Conservation (phyloP, 176 grass and related monocot species). For the bread wheat (Triticum aestivum) region DNA sequence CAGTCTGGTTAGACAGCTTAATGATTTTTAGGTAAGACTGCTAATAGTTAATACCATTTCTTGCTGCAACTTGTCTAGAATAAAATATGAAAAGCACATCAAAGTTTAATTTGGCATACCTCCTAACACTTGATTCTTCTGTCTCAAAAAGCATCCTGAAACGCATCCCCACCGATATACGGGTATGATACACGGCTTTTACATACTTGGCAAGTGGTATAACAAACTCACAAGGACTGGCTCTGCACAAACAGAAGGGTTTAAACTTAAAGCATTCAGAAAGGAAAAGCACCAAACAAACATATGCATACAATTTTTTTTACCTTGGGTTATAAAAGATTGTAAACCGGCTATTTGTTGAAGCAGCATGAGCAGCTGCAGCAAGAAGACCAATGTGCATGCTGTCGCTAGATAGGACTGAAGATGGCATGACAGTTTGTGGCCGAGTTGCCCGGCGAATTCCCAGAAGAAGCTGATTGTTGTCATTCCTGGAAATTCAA, state of each 20-base stretch:
- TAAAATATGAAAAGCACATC: not conserved
- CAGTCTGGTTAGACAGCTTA: not conserved
- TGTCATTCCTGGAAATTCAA: conserved; percentile 72
- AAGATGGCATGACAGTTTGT: conserved; percentile 97
- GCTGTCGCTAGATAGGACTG: conserved; percentile 97
- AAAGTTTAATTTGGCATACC: conserved; percentile 40
- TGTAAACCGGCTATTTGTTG: conserved; percentile 97
- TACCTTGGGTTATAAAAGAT: conserved; percentile 99
- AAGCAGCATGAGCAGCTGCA: conserved; percentile 92
- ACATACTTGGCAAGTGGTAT: conserved; percentile 93
- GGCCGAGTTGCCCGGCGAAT: conserved; percentile 88
- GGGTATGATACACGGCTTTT: conserved; percentile 96
- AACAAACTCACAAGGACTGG: conserved; percentile 96
- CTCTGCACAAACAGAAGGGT: conserved; percentile 46
- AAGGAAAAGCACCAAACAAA: not conserved
- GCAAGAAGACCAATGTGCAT: conserved; percentile 99
- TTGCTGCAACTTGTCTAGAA: not conserved
- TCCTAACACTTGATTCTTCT: conserved; percentile 91
- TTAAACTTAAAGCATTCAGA: conserved; percentile 5
- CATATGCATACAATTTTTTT: not conserved
- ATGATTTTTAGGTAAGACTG: not conserved
- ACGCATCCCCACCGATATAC: conserved; percentile 95
- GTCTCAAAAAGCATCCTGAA: conserved; percentile 99
- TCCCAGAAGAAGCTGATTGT: conserved; percentile 90
- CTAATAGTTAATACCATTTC: not conserved